Percentiles rank a stretch among this genome's conserved stretches.
Evolutionary conservation across 75 land plant genomes (phyloP).

Genomic region (Cryptomeria japonica): DNA sequence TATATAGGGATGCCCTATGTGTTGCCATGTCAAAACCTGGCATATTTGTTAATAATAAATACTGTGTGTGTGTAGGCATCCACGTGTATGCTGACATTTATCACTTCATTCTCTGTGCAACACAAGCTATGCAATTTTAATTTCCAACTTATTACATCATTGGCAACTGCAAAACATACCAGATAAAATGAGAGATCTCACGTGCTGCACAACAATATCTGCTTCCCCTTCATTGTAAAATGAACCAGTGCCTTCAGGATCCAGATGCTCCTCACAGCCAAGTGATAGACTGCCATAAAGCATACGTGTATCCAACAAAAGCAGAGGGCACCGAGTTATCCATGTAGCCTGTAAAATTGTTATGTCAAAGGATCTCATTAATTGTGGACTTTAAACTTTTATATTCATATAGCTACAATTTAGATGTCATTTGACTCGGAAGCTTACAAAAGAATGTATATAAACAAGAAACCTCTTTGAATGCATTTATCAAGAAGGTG

Average conservation of each 20-base stretch:
- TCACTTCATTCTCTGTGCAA: neutral
- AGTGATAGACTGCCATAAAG: constrained; percentile 80
- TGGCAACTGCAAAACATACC: constrained; percentile 37
- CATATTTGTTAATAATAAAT: no score
- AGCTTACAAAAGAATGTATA: neutral
- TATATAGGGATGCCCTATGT: neutral
- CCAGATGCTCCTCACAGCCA: constrained; percentile 85
- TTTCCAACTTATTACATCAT: neutral
- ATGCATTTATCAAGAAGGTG: neutral
- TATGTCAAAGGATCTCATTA: neutral
- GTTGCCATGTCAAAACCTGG: neutral
- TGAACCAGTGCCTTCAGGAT: constrained; percentile 89
- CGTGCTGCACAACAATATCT: constrained; percentile 84
- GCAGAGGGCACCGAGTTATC: constrained; percentile 72
- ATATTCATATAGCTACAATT: neutral
- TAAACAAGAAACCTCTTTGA: neutral
- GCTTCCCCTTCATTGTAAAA: constrained; percentile 96
- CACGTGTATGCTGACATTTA: neutral
- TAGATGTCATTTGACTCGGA: neutral
- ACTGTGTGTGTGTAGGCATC: neutral
- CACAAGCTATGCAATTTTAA: neutral
- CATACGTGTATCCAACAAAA: constrained; percentile 84
- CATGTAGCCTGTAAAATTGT: constrained; percentile 54
- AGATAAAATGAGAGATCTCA: constrained; percentile 58
- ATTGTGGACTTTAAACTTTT: neutral